These are phyloP conservation scores for Chernovozyma aurita DNA, from an alignment of 1,139 yeast genomes.

Conservation along the genomic window DNA sequence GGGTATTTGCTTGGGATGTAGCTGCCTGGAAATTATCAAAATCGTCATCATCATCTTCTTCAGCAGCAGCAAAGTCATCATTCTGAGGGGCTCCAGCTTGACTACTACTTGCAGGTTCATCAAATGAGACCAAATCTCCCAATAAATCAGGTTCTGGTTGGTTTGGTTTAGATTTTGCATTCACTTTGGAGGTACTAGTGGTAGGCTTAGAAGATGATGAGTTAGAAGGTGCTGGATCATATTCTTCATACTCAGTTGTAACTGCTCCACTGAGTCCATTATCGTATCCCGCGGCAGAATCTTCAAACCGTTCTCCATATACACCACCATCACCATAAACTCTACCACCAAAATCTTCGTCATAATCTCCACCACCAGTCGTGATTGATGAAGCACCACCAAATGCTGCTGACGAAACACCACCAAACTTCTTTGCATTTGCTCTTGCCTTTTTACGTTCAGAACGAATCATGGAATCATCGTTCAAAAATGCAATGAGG, in stretches of 20 bases:
- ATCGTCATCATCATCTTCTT: slow-evolving; percentile 75
- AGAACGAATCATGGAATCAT: slow-evolving; percentile 69
- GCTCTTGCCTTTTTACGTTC: slow-evolving; percentile 89
- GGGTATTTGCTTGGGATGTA: slow-evolving; percentile 29
- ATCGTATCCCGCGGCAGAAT: slow-evolving; percentile 40
- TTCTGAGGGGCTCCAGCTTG: slow-evolving; percentile 14
- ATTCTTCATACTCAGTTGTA: slow-evolving; percentile 60
- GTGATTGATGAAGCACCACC: slow-evolving; percentile 47
- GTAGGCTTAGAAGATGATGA: slow-evolving; percentile 36
- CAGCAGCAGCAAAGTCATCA: slow-evolving; percentile 13
- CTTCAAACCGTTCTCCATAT: slow-evolving; percentile 65
- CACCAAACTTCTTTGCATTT: slow-evolving; percentile 75
- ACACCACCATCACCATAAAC: slow-evolving; percentile 84
- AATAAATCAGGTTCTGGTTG: slow-evolving; percentile 39
- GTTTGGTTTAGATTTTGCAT: slow-evolving; percentile 28
- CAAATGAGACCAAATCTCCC: slow-evolving; percentile 56
- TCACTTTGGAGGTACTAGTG: slow-evolving; percentile 38
- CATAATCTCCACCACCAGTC: slow-evolving; percentile 42
- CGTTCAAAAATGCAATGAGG: slow-evolving; percentile 65
- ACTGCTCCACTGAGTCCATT: slow-evolving; percentile 37
- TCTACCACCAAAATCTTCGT: slow-evolving; percentile 49
- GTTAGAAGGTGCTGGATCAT: slow-evolving; percentile 46
- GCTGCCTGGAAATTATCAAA: slow-evolving; percentile 95
- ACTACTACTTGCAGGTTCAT: slow-evolving; percentile 21
- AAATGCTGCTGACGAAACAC: slow-evolving; percentile 51